Base-by-base conservation (phyloP, 2,329 filamentous ascomycete genomes). In the Alternaria ethzedia region DNA sequence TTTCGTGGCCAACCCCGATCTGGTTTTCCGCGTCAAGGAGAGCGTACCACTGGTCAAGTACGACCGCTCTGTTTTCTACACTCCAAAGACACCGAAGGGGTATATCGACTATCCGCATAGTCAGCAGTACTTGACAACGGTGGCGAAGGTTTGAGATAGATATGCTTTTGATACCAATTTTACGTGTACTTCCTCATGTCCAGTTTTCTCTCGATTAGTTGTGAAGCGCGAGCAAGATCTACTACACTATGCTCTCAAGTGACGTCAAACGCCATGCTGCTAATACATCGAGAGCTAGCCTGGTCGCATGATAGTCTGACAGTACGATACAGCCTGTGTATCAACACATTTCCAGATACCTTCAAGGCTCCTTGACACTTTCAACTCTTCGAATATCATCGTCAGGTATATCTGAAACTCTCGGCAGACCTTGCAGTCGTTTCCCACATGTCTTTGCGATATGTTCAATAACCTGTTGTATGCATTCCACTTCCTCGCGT, bases 1-100 rank as follows among this genome's bases (percentile, higher is more conserved):
- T 47, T 85, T 82, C 65, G 82, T 84, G 57, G 74, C 79, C 26
- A 84, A 79, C 21, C 83, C 82, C 4, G 83, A 85, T 65, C 70
- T 85, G 10, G 79, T 81, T 3, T 84, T 80, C 63, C 74, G 82
- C 20, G 61, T 85, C 15, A 72, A 74, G 65, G 65, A 82, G 47
- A 76, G 76, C 6, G 69, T 85, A 10, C 69, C 74, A 13, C 65
- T 84, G 32, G 72, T 69, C 15, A 70, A 74, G 50, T 84, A 84
- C 65, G 75, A 84, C 66, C 72, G 82, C 17, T 44, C 46, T 44
- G 60, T 63, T 10, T 63, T 63, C 49, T 67, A 70, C 25, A 60
- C 59, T 7, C 63, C 66, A 23, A 68, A 68, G 50, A 57, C 55
- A 12, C 43, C 64, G 4, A 62, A 66, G 9, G 69, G 65, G 2